Conservation (phyloP, 805 yeast genomes). For the Jamesozyma jinghongensis region DNA sequence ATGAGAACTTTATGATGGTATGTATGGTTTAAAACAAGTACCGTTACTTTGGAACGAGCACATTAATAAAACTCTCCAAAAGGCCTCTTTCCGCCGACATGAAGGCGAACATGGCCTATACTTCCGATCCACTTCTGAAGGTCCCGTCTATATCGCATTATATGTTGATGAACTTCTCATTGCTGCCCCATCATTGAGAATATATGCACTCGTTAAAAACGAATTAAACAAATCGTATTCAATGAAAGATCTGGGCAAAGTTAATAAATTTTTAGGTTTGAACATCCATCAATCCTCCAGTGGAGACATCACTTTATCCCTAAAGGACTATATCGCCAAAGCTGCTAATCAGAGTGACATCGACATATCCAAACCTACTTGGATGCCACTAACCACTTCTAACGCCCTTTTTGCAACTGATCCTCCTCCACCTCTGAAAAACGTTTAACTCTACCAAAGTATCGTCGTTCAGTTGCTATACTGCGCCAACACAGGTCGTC, state of each 20-base stretch:
- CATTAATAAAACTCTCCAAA: slow-evolving; percentile 22
- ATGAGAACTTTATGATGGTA: slow-evolving; percentile 8
- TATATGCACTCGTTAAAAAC: background rate
- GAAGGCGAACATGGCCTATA: slow-evolving; percentile 5
- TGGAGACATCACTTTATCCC: too few species aligned
- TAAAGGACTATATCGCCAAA: too few species aligned
- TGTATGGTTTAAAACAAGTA: slow-evolving; percentile 12
- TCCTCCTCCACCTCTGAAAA: too few species aligned
- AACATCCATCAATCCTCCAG: background rate
- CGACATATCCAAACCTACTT: too few species aligned
- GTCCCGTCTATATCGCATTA: slow-evolving; percentile 1
- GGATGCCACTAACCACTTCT: too few species aligned
- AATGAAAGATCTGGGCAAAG: slow-evolving; percentile 6
- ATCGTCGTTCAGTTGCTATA: slow-evolving; percentile 5
- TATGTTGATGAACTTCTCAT: slow-evolving; percentile 8
- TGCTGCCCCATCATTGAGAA: slow-evolving; percentile 1
- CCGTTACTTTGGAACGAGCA: slow-evolving; percentile 25
- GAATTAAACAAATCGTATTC: background rate
- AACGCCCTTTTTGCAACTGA: too few species aligned
- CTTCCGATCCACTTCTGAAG: background rate
- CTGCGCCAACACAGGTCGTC: slow-evolving; percentile 7
- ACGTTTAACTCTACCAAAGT: too few species aligned
- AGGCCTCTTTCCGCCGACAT: slow-evolving; percentile 13
- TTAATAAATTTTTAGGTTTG: slow-evolving; percentile 4
- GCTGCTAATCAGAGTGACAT: too few species aligned